Conservation (phyloP, 208 protist species). For the Angomonas desouzai region DNA sequence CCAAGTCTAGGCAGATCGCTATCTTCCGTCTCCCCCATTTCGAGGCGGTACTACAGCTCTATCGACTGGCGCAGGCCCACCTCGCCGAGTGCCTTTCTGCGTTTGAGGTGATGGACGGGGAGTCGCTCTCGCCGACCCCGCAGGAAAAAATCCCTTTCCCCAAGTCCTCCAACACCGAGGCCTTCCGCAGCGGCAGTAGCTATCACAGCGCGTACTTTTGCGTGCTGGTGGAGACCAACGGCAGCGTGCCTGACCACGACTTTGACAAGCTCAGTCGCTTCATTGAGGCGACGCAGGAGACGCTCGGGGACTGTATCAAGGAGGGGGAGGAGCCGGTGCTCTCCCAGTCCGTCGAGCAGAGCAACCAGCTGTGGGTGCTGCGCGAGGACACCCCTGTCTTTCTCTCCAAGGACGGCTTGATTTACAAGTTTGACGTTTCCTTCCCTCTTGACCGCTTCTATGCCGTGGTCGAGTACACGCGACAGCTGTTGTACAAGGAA, state of each 20-base stretch:
- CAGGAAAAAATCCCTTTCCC: conserved; percentile 36
- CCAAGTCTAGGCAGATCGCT: conserved; percentile 79
- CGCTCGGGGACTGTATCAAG: conserved; percentile 26
- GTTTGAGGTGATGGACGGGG: conserved; percentile 92
- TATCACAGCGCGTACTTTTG: conserved; percentile 78
- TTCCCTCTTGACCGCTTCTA: conserved; percentile 82
- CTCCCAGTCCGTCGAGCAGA: conserved; percentile 53
- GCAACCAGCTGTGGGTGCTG: conserved; percentile 55
- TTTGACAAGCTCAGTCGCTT: conserved; percentile 66
- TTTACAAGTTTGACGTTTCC: conserved; percentile 82
- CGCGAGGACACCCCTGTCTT: conserved; percentile 69
- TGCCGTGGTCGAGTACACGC: conserved; percentile 69
- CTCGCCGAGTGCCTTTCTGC: conserved; percentile 92
- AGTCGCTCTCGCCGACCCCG: conserved; percentile 66
- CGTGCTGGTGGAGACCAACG: conserved; percentile 91
- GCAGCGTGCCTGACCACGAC: conserved; percentile 90
- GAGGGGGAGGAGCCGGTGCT: conserved; percentile 36
- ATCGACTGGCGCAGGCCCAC: conserved; percentile 71
- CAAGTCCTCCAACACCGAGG: conserved; percentile 38
- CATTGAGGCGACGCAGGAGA: conserved; percentile 42
- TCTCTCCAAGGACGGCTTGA: conserved; percentile 42
- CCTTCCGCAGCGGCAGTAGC: conserved; percentile 32
- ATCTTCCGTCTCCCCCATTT: conserved; percentile 76
- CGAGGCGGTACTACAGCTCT: conserved; percentile 58
- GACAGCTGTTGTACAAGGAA: conserved; percentile 50